These are phyloP conservation scores for Arabidopsis suecica DNA, from an alignment of 345 rosid species.

Conservation along the genomic window DNA sequence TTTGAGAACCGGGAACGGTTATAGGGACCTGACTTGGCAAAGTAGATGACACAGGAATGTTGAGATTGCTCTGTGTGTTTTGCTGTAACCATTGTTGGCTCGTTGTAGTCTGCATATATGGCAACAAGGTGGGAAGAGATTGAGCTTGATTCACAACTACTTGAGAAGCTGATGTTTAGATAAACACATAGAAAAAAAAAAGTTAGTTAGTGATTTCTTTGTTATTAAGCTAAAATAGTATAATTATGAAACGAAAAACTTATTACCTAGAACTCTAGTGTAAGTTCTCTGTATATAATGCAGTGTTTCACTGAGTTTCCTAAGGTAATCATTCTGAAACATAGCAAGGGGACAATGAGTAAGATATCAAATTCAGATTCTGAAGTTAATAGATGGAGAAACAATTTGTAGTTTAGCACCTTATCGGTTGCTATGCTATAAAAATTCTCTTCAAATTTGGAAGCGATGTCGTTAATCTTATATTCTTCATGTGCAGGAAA, in stretches of 20 bases:
- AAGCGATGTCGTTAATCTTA: constrained; percentile 54
- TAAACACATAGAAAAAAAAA: background rate
- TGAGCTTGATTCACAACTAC: constrained; percentile 60
- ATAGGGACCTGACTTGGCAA: constrained; percentile 44
- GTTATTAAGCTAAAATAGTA: background rate
- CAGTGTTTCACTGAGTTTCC: constrained; percentile 63
- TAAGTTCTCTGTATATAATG: constrained; percentile 53
- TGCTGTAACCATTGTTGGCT: constrained; percentile 58
- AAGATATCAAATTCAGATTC: constrained; percentile 1
- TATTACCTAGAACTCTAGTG: constrained; percentile 59
- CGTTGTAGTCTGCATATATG: constrained; percentile 57
- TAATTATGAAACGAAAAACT: constrained; percentile 4
- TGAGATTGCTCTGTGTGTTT: constrained; percentile 48
- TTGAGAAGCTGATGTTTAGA: constrained; percentile 40
- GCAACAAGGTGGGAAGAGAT: constrained; percentile 38
- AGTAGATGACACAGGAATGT: constrained; percentile 58
- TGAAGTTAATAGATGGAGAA: background rate
- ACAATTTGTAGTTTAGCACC: constrained; percentile 49
- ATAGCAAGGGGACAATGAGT: background rate
- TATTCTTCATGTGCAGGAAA: constrained; percentile 53
- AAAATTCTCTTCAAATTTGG: constrained; percentile 63
- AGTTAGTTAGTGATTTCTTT: background rate
- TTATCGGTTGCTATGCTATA: constrained; percentile 52
- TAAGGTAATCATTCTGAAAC: constrained; percentile 67
- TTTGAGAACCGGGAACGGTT: no score